A percentile compares a stretch with the other conserved stretches of the same genome.
phyloP scores from a whole-genome alignment of 2,329 filamentous ascomycete genomes.

The Helotiales sp. region DNA sequence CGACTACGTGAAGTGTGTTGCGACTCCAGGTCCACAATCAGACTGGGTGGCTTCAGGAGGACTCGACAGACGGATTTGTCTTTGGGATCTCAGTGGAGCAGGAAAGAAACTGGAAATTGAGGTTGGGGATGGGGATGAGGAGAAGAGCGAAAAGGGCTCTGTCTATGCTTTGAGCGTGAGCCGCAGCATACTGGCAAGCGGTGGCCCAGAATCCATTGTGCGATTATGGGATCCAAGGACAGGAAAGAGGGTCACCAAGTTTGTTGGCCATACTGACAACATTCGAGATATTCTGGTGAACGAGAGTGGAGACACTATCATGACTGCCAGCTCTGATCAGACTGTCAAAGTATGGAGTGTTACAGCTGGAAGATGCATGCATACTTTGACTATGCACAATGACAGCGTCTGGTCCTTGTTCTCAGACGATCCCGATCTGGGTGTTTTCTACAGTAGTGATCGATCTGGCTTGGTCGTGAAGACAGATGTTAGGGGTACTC shows the following conservation, averaged over 20 bases:
- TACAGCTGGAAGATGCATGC: conserved; percentile 92
- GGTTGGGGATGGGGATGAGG: conserved; percentile 79
- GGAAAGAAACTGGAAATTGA: conserved; percentile 89
- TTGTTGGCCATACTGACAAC: conserved; percentile 95
- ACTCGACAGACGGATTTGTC: conserved; percentile 85
- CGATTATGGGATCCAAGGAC: conserved; percentile 89
- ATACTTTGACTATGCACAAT: conserved; percentile 98
- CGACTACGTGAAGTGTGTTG: conserved; percentile 95
- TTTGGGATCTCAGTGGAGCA: conserved; percentile 91
- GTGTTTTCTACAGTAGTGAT: conserved; percentile 93
- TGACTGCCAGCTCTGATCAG: conserved; percentile 94
- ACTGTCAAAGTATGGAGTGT: conserved; percentile 99
- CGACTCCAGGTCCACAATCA: conserved; percentile 71
- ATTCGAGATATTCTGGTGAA: conserved; percentile 90
- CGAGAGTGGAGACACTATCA: conserved; percentile 84
- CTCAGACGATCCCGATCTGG: conserved; percentile 83
- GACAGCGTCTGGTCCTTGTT: conserved; percentile 97
- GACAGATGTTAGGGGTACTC: conserved; percentile 80
- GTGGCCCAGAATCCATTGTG: conserved; percentile 91
- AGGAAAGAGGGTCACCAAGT: conserved; percentile 91
- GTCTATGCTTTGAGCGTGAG: conserved; percentile 88
- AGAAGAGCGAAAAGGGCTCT: conserved; percentile 87
- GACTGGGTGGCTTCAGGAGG: conserved; percentile 95
- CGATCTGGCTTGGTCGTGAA: conserved; percentile 93
- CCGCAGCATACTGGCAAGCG: conserved; percentile 83